Conservation (phyloP, 2,329 filamentous ascomycete species). For the Colletotrichum sp. region DNA sequence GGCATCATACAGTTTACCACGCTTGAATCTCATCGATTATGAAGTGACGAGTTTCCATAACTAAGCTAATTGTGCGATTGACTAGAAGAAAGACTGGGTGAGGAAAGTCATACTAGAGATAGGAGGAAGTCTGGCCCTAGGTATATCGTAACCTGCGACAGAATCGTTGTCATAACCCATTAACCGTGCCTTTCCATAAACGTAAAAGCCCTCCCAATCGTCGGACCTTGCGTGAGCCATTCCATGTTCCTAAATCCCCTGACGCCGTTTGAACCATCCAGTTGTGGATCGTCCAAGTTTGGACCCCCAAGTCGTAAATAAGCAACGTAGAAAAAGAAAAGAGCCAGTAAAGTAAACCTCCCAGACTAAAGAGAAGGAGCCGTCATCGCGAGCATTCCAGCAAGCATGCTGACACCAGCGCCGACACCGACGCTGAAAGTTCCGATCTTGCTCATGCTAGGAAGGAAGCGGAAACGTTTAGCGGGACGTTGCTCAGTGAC, state of each 20-base stretch:
- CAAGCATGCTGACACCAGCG: conserved; percentile 3
- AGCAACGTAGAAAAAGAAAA: not conserved
- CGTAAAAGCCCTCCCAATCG: not conserved
- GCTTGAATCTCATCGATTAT: not conserved
- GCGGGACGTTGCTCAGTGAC: not conserved
- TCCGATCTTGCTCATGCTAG: not conserved
- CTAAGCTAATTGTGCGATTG: not conserved
- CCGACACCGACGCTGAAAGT: not conserved
- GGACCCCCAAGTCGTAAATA: not conserved
- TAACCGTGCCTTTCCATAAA: not conserved
- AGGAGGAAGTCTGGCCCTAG: not conserved
- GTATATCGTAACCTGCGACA: not conserved
- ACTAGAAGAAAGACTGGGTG: not conserved
- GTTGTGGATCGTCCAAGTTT: not conserved
- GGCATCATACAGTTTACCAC: not conserved
- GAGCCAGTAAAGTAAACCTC: not conserved
- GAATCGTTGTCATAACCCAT: not conserved
- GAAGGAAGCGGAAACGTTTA: not conserved
- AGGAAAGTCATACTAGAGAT: not conserved
- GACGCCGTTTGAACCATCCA: not conserved
- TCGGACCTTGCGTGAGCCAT: not conserved
- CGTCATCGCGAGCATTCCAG: conserved; percentile 1
- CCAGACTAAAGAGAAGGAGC: conserved; percentile 6
- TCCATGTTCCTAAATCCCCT: not conserved
- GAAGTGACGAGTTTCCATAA: not conserved